Base-by-base conservation (phyloP, 148 eudicot species). In the Cornus suecica region DNA sequence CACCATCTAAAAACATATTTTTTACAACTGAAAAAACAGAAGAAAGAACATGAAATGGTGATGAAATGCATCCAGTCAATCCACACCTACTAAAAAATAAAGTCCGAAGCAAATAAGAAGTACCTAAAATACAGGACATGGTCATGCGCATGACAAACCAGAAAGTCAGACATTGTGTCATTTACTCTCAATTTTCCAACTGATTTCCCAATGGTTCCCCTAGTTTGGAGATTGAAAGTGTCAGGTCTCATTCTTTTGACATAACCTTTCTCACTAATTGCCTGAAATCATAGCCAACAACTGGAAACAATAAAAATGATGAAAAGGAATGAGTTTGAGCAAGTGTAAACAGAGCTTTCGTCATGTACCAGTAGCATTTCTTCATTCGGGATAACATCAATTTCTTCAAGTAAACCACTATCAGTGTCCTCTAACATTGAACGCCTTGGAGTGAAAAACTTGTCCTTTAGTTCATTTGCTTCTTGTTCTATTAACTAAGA, bases 141-240 rank as follows among this genome's bases (percentile, higher is more conserved):
- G 74, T 96, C 99, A 79, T 96, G 99, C 65, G 99, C 88, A 73
- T 76, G 94, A 56, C 99, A 96, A 26, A 96, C 98, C 78, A 93
- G 80, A 77, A 93, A 96, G 87, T 93, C 98, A 26, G 98, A 87
- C 99, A 96, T 93, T 61, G 93, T 77, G 78, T 96, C 98, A 86
- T 96, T 88, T 37, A 90, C 85, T 78, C 98, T 92, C 80, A 96
- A 80, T 83, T 96, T 96, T 66, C 98, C 99, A 65, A 95, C 99
- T 45, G 99, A 96, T 87, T 90, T 96, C 25, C 99, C 99, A 31
- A 96, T 88, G 14, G 99, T 96, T 62, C 99, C 99, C 75, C 99
- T 98, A 52, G 74, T 63, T 85, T 93, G 99, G 76, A 89, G 91
- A 76, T 85, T 90, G 81, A 93, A 93, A 13, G 93, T 93, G 83